These are phyloP conservation scores for Blastobotrys muscicola DNA, from an alignment of 805 yeast genomes.

Conservation along the genomic window DNA sequence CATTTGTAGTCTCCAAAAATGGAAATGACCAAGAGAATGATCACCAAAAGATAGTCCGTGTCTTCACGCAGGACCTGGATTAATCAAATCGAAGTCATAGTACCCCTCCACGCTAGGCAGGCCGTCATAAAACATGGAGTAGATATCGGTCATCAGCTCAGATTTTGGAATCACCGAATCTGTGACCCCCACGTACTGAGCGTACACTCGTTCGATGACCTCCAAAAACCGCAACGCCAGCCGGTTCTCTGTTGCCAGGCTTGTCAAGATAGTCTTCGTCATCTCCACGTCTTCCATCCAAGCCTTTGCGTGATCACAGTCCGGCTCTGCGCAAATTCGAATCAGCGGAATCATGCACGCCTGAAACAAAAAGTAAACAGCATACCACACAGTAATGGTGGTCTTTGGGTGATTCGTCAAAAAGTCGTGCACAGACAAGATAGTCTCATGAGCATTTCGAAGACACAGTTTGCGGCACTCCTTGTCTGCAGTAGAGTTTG, in stretches of 20 bases:
- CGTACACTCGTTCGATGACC: constrained; percentile 36
- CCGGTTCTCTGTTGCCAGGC: constrained; percentile 34
- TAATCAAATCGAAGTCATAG: background rate
- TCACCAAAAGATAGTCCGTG: no score
- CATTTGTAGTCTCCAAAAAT: no score
- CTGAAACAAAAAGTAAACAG: constrained; percentile 53
- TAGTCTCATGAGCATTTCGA: constrained; percentile 43
- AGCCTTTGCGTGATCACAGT: constrained; percentile 33
- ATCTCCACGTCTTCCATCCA: constrained; percentile 39
- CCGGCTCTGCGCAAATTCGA: constrained; percentile 43
- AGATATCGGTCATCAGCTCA: constrained; percentile 33
- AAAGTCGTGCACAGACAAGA: constrained; percentile 34
- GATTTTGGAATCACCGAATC: constrained; percentile 17
- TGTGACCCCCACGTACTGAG: constrained; percentile 10
- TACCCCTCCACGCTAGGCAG: constrained; percentile 5
- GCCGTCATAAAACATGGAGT: constrained; percentile 39
- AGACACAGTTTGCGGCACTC: constrained; percentile 43
- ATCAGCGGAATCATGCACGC: constrained; percentile 52
- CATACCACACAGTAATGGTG: constrained; percentile 52
- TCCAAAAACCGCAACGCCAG: constrained; percentile 38
- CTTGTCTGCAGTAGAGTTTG: constrained; percentile 29
- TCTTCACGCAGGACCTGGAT: no score
- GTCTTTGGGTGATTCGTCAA: constrained; percentile 26
- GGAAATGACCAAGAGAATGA: no score
- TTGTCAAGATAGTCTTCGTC: constrained; percentile 33